Conservation (phyloP, 176 grass and related monocot genomes). For the Triticum monococcum region DNA sequence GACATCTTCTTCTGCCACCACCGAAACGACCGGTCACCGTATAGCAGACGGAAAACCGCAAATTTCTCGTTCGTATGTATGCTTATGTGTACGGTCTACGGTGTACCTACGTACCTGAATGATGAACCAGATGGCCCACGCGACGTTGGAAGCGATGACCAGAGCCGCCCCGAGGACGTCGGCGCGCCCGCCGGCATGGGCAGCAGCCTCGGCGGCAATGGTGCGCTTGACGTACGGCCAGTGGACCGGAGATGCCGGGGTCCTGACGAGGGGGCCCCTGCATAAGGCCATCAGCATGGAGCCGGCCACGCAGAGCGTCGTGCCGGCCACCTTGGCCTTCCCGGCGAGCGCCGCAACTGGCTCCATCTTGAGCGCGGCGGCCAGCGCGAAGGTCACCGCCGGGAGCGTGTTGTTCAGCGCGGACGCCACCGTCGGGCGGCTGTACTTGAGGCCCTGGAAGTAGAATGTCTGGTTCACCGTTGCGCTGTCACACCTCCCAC, state of each 20-base stretch:
- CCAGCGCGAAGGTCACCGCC: conserved; percentile 57
- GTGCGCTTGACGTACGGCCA: conserved; percentile 1
- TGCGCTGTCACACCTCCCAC: conserved; percentile 7
- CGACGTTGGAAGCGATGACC: conserved; percentile 25
- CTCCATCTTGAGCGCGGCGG: conserved; percentile 39
- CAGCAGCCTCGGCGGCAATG: background rate
- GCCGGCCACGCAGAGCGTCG: conserved; percentile 41
- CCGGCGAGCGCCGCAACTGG: background rate
- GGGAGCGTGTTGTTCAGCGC: conserved; percentile 57
- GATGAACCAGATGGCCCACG: conserved; percentile 44
- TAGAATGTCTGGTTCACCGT: conserved; percentile 53
- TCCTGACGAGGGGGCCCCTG: conserved; percentile 35
- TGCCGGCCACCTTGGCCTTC: conserved; percentile 45
- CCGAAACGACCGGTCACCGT: too few relatives aligned
- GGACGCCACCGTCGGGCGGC: conserved; percentile 53
- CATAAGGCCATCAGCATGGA: conserved; percentile 64
- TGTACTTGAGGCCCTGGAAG: conserved; percentile 49
- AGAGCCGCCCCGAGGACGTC: conserved; percentile 33
- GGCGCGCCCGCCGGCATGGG: background rate
- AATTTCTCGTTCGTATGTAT: too few relatives aligned
- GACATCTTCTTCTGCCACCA: conserved; percentile 26
- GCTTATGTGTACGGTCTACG: too few relatives aligned
- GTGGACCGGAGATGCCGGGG: conserved; percentile 27
- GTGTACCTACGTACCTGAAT: conserved; percentile 19
- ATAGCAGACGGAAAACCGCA: too few relatives aligned